These are phyloP conservation scores for Nemania abortiva DNA, from an alignment of 2,329 filamentous ascomycete genomes.

Conservation along the genomic window DNA sequence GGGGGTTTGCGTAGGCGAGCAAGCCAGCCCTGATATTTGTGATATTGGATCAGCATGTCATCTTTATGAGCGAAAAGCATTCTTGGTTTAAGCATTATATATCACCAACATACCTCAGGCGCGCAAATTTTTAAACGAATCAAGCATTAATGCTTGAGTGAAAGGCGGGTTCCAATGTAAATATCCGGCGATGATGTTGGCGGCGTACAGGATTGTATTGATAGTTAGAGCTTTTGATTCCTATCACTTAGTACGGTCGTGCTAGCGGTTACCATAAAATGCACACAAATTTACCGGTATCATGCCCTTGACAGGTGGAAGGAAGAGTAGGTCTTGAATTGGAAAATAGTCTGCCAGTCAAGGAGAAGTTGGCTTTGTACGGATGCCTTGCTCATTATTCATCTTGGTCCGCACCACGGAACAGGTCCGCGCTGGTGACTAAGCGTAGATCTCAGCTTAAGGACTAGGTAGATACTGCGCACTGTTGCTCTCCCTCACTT, in stretches of 20 bases:
- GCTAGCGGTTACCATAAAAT: neutral
- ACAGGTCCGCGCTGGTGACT: constrained; percentile 19
- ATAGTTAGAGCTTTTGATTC: neutral
- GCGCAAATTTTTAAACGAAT: neutral
- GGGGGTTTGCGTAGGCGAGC: constrained; percentile 7
- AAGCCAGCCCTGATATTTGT: constrained; percentile 17
- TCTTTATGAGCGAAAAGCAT: constrained; percentile 19
- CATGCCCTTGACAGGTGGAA: neutral
- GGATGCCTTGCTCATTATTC: constrained; percentile 2
- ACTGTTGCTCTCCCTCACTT: neutral
- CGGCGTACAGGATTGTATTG: neutral
- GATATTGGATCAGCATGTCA: constrained; percentile 10
- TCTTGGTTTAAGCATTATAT: constrained; percentile 9
- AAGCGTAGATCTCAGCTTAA: neutral
- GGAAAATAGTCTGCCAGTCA: neutral
- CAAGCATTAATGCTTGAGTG: neutral
- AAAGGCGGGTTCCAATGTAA: neutral
- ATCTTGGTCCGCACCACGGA: constrained; percentile 12
- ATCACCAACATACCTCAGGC: neutral
- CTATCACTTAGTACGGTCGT: too few relatives aligned
- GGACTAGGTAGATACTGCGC: neutral
- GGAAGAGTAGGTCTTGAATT: neutral
- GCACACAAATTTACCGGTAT: neutral
- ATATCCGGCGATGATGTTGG: neutral
- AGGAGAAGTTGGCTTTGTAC: neutral